Evolutionary conservation across 139 green algal genomes (phyloP), one percentile per base, ranked within the genome.

Genomic region (Coccomyxa sp.): DNA sequence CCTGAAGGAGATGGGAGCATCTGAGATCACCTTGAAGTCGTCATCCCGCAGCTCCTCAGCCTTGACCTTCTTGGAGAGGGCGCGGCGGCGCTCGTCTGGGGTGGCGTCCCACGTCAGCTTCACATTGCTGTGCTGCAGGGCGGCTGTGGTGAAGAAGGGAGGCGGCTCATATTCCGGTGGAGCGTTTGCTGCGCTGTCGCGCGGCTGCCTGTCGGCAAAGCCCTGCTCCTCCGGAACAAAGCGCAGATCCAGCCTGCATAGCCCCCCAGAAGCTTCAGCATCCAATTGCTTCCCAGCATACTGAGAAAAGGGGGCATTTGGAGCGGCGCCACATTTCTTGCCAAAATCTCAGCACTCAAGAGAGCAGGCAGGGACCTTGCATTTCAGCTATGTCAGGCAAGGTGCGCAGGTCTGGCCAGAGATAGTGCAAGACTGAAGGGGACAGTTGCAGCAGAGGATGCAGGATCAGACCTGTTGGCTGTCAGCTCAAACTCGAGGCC

Each of bases 31-130:
- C 77, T 80, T 86, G 77, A 98, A 95, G 86, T 98, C 95, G 12
- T 94, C 93, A 27, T 98, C 94, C 54, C 92, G 88, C 24, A 99
- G 70, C 72, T 97, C 86, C 8, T 96, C 93, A 41, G 93, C 91
- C 8, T 80, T 95, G 76, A 97, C 74, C 36, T 85, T 90, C n/a
- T 68, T 82, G 9, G 73, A 54, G 31, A 92, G 82, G 3, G 77
- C 73, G 8, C 70, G 81, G 78, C 91, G 92, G 40, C 95, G 89
- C 33, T 77, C 69, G 10, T 89, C 88, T 68, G 98, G 95, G 35
- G 92, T 92, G 10, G 89, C 92, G 58, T 99, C 95, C 95, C 95
- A 99, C 0, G 93, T 94, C 64, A 99, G 92, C 81, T 93, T 91
- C 70, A 95, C 91, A 72, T 91, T 91, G 10, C 92, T 97, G 91